Base-by-base conservation (phyloP, 495 filamentous ascomycete genomes). In the Podospora comata region DNA sequence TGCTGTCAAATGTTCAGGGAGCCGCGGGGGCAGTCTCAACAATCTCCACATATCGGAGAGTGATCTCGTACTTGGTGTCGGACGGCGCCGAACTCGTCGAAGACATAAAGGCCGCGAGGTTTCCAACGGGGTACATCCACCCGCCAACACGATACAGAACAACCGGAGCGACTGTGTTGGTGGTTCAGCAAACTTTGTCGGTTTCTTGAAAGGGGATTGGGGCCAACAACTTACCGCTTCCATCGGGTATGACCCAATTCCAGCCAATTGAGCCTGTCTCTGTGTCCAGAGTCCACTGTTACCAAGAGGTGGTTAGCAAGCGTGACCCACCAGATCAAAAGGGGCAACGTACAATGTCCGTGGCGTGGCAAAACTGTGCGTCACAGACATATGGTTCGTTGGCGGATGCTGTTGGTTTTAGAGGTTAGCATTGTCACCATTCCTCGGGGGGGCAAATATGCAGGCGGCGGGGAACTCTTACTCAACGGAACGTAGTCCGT, bases 241-340 rank as follows among this genome's bases (percentile, higher is more conserved):
- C 61, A 64, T 64, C 32, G 4, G 32, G 32, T 0, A n/a, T 11
- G n/a, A 64, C 62, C 68, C 68, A 70, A 6, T 64, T 5, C 65
- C 68, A 70, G 23, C 32, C 56, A 19, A 70, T 55, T 23, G 27
- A 26, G 5, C n/a, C 39, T 2, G 68, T 67, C 16, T 6, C 32
- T n/a, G 68, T 67, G 56, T 70, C n/a, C n/a, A 67, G 5, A 15
- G 68, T 61, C 60, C 60, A 70, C 68, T 70, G 53, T 11, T 32
- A 32, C 30, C 30, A 32, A 32, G 30, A 11, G 39, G 4, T 11
- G 23, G 34, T 32, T 11, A 39, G 16, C 16, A 56, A 23, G 20
- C 56, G 18, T 18, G 16, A 54, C 4, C 4, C 34, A 23, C 4
- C 4, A 18, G 5, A 11, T 23, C 23, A 32, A 27, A 15, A 23